Base-by-base conservation (phyloP, 75 land plant species). In the Selaginella tamariscina region DNA sequence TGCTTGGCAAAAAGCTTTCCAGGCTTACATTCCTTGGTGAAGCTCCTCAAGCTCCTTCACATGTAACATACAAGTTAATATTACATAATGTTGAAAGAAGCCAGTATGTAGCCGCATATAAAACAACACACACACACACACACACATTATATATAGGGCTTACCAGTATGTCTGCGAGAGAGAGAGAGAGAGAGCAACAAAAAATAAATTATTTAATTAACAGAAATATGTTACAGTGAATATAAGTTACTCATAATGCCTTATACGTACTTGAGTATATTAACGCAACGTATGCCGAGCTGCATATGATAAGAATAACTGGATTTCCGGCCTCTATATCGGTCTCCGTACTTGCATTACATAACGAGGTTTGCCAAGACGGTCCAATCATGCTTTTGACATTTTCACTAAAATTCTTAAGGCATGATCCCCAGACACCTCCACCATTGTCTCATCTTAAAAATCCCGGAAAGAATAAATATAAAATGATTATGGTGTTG, bases 1-100 rank as follows among this genome's bases (percentile, higher is more conserved):
- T 92, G 98, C 60, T 92, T 92, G 57, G 95, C 86, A 70, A 92
- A 92, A 27, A 92, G 81, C 78, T 92, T 92, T 59, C 78, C 95
- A 64, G 98, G 79, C 55, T 77, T 86, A 65, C 94, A 89, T 32
- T 82, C 81, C 56, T 71, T 73, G 24, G 95, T 88, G 28, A 92
- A 72, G 20, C 74, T 39, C 33, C 72, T 79, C 70, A 92, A 67
- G 20, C 85, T 89, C 78, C 91, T 91, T 72, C 2, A 54, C 33
- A 76, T 26, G 55, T 71, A 0, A 70, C 44, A 32, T 5, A 32
- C 56, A 32, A 20, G 2, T 1, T 15, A 5, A 39, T 5, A 15
- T 39, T 39, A 39, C 49, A 39, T 39, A 39, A 39, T 5, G 15
- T 5, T 5, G 49, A 39, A 39, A 39, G 11, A 39, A 39, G 11